Evolutionary conservation across 2,329 filamentous ascomycete species (phyloP).

Genomic region (Ilyonectria sp.): DNA sequence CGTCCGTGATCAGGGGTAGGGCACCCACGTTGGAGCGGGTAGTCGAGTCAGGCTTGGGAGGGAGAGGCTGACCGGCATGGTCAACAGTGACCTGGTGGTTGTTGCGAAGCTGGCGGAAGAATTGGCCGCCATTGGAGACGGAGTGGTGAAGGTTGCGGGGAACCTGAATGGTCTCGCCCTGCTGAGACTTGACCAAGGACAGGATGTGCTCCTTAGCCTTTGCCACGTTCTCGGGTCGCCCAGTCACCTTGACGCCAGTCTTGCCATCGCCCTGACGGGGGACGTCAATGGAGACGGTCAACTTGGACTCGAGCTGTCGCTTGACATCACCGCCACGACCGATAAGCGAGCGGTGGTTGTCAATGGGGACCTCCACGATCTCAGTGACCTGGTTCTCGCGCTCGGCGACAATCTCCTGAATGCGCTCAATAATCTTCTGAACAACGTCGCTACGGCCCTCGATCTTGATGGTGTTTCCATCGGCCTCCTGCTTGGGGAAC

Average conservation of each 20-base stretch:
- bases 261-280: slow-evolving; percentile 89
- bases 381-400: slow-evolving; percentile 87
- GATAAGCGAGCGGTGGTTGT: slow-evolving; percentile 93
- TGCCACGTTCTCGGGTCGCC: slow-evolving; percentile 83
- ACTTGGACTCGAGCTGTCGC: slow-evolving; percentile 86
- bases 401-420: slow-evolving; percentile 85
- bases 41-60: slow-evolving; percentile 74
- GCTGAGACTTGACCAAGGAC: slow-evolving; percentile 84
- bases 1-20: slow-evolving; percentile 95
- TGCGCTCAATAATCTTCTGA: slow-evolving; percentile 87
- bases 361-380: slow-evolving; percentile 84
- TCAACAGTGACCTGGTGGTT: slow-evolving; percentile 93
- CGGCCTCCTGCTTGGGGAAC: slow-evolving; percentile 91
- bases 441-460: slow-evolving; percentile 89
- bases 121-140: slow-evolving; percentile 89
- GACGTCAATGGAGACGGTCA: slow-evolving; percentile 90
- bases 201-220: slow-evolving; percentile 90
- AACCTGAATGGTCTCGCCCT: slow-evolving; percentile 89
- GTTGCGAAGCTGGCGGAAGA: slow-evolving; percentile 92
- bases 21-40: slow-evolving; percentile 71
- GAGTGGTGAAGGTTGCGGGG: slow-evolving; percentile 87
- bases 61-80: slow-evolving; percentile 85
- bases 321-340: slow-evolving; percentile 92
- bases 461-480: slow-evolving; percentile 87
- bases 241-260: slow-evolving; percentile 89